Evolutionary conservation across 371 early-diverging fungal genomes (phyloP).

Genomic region (Lichtheimia ornata): DNA sequence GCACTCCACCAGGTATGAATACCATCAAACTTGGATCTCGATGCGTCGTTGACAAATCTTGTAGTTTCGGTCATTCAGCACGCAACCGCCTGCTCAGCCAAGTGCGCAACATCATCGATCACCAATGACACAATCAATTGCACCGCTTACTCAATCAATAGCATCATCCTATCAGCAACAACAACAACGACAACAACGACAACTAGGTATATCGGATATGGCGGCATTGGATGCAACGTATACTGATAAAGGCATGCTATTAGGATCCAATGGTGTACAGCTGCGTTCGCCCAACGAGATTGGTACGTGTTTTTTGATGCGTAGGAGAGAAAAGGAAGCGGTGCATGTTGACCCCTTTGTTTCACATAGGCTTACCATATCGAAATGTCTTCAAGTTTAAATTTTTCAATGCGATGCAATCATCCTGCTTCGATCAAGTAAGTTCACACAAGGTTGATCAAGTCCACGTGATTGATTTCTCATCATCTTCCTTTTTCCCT

Average conservation of each 20-base stretch:
- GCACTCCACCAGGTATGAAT: background rate
- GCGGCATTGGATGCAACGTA: background rate
- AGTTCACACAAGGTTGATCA: background rate
- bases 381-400: slow-evolving; percentile 45
- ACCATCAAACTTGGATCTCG: background rate
- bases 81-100: background rate
- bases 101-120: too few relatives aligned
- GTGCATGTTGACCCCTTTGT: too few relatives aligned
- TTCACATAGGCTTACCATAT: slow-evolving; percentile 35
- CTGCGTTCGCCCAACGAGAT: slow-evolving; percentile 23
- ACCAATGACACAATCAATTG: background rate
- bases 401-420: slow-evolving; percentile 67
- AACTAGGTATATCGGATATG: background rate
- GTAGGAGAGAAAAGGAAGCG: background rate
- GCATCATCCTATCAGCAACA: background rate
- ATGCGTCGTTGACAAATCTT: background rate
- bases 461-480: background rate
- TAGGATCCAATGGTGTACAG: background rate
- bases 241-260: background rate
- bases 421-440: slow-evolving; percentile 61
- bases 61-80: background rate
- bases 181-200: background rate
- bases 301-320: slow-evolving; percentile 15
- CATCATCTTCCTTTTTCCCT: background rate
- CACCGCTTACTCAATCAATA: background rate